These are phyloP conservation scores for Yarrowia phangngaensis DNA, from an alignment of 805 yeast genomes.

Conservation along the genomic window DNA sequence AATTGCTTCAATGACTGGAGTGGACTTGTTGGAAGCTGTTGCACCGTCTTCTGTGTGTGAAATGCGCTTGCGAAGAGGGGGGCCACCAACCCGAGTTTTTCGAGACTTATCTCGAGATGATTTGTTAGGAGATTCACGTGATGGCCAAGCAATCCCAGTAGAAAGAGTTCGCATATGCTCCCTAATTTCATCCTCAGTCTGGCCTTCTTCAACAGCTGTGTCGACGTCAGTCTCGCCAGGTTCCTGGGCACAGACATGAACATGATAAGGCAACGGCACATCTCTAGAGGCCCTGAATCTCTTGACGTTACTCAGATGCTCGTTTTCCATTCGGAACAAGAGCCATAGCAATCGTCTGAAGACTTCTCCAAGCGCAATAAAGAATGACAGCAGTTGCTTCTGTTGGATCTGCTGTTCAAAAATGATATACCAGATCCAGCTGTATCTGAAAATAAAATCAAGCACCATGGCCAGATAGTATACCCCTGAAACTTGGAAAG, in stretches of 20 bases:
- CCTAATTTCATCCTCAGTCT: background rate
- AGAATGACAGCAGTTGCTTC: conserved; percentile 80
- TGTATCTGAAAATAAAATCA: conserved; percentile 75
- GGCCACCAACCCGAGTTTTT: background rate
- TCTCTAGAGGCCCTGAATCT: conserved; percentile 85
- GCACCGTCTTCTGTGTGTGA: conserved; percentile 11
- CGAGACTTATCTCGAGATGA: background rate
- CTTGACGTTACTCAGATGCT: conserved; percentile 86
- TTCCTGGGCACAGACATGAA: conserved; percentile 36
- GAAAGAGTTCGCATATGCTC: background rate
- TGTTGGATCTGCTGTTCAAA: conserved; percentile 77
- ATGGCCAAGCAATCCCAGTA: background rate
- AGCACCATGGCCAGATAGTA: conserved; percentile 72
- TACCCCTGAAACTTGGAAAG: conserved; percentile 53
- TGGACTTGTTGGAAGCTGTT: conserved; percentile 1
- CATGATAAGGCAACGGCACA: conserved; percentile 74
- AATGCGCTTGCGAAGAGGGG: conserved; percentile 9
- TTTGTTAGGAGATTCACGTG: background rate
- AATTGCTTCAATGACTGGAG: conserved; percentile 33
- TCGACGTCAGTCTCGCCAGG: conserved; percentile 13
- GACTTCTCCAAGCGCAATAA: conserved; percentile 77
- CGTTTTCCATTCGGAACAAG: conserved; percentile 90
- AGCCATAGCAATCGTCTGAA: conserved; percentile 85
- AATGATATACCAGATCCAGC: conserved; percentile 86
- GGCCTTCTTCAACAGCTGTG: conserved; percentile 5